Evolutionary conservation across 164 flowering plant genomes (phyloP).

Genomic region (Magnolia kwangsiensis): DNA sequence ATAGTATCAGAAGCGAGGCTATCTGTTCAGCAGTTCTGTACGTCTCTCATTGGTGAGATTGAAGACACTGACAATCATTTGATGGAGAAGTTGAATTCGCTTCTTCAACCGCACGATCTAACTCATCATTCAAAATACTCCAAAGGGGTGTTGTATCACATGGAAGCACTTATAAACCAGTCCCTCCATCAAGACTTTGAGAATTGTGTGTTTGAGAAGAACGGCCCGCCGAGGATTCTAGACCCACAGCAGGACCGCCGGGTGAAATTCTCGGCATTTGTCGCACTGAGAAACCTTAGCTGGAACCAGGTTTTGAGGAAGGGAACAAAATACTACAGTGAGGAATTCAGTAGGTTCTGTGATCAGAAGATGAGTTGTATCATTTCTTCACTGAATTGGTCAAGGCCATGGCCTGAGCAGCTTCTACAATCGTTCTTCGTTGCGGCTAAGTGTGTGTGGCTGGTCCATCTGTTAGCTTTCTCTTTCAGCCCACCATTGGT

Average conservation of each 20-base stretch:
- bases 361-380: constrained; percentile 92
- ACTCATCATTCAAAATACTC: constrained; percentile 60
- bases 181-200: constrained; percentile 84
- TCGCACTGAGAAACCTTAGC: constrained; percentile 69
- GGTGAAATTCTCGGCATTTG: constrained; percentile 62
- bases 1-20: constrained; percentile 82
- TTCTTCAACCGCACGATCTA: constrained; percentile 67
- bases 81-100: constrained; percentile 51
- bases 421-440: constrained; percentile 89
- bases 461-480: constrained; percentile 88
- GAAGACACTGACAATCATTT: constrained; percentile 53
- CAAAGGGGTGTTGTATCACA: constrained; percentile 61
- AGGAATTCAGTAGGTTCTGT: constrained; percentile 89
- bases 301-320: constrained; percentile 90
- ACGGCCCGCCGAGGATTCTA: constrained; percentile 59
- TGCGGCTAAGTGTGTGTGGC: constrained; percentile 88
- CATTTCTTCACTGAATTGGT: constrained; percentile 65
- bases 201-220: constrained; percentile 71
- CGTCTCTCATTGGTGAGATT: constrained; percentile 51
- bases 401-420: constrained; percentile 85
- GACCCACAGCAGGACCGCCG: constrained; percentile 73
- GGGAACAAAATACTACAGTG: constrained; percentile 89
- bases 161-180: constrained; percentile 85
- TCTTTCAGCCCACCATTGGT: constrained; percentile 68
- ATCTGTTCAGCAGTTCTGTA: constrained; percentile 81